phyloP scores from a whole-genome alignment of 768 basidiomycete species.

The Boletus pseudo-olivaceus region DNA sequence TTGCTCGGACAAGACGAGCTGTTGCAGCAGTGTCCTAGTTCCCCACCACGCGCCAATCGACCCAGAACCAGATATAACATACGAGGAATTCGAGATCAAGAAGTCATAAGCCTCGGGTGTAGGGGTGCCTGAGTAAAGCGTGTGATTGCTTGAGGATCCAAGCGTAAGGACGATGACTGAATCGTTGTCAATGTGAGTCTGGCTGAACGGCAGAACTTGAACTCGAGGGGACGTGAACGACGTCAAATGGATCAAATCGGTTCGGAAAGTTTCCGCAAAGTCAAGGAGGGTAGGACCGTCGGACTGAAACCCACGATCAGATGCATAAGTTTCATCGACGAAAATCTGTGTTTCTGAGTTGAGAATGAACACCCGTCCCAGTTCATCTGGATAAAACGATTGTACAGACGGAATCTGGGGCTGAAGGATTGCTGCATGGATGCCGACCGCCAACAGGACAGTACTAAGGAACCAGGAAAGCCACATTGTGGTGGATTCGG shows the following conservation, averaged over 20 bases:
- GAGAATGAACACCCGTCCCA: conserved; percentile 29
- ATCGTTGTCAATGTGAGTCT: not conserved
- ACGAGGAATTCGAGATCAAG: conserved; percentile 25
- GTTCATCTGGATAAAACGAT: conserved; percentile 25
- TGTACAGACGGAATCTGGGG: conserved; percentile 40
- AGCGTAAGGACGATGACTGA: conserved; percentile 34
- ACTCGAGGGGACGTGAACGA: conserved; percentile 27
- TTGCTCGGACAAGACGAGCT: conserved; percentile 28
- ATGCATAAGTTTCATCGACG: conserved; percentile 33
- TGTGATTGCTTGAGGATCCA: conserved; percentile 22
- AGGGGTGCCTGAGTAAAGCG: conserved; percentile 34
- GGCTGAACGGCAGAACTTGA: conserved; percentile 14
- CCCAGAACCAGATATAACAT: conserved; percentile 33
- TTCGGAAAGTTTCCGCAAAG: conserved; percentile 37
- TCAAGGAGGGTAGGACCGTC: conserved; percentile 32
- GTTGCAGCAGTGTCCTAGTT: conserved; percentile 42
- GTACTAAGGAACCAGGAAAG: not conserved
- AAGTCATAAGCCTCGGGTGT: conserved; percentile 42
- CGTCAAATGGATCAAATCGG: conserved; percentile 32
- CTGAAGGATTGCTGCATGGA: conserved; percentile 4
- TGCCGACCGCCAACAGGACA: not conserved
- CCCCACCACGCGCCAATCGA: conserved; percentile 44
- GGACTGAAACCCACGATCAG: not conserved
- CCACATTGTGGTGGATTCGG: not conserved
- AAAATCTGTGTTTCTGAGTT: conserved; percentile 31